Percentiles rank a stretch among this genome's conserved stretches.
These are phyloP conservation scores for Laetiporus sulphureus DNA, from an alignment of 1,284 basidiomycete genomes.

Conservation along the genomic window DNA sequence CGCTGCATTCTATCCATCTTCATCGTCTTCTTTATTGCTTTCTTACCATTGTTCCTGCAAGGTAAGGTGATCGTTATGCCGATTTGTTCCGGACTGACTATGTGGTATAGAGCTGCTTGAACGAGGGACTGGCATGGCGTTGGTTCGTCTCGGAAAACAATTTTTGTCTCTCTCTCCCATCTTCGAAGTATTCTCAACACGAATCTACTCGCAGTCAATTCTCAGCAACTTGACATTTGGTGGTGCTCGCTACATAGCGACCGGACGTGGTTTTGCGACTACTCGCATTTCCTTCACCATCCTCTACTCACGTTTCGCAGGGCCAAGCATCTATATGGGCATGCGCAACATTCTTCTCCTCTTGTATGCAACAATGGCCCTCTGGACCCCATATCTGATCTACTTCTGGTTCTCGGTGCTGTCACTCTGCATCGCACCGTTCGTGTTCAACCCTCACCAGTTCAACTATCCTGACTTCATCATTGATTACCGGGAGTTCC, in stretches of 20 bases:
- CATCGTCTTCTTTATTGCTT: constrained; percentile 95
- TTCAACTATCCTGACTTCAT: constrained; percentile 95
- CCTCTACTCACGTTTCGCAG: constrained; percentile 94
- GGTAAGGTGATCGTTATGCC: constrained; percentile 45
- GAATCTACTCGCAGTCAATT: constrained; percentile 95
- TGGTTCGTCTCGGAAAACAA: constrained; percentile 89
- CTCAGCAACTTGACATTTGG: constrained; percentile 93
- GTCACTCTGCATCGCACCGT: constrained; percentile 89
- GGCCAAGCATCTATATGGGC: constrained; percentile 97
- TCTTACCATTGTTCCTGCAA: constrained; percentile 92
- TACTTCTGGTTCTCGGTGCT: constrained; percentile 96
- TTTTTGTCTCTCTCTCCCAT: constrained; percentile 92
- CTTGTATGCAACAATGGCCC: constrained; percentile 82
- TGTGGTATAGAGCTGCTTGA: constrained; percentile 75
- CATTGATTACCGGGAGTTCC: constrained; percentile 95
- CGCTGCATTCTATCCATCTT: constrained; percentile 95
- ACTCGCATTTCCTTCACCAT: constrained; percentile 92
- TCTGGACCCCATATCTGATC: constrained; percentile 91
- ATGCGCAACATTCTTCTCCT: constrained; percentile 87
- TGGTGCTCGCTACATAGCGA: constrained; percentile 95
- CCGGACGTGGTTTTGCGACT: constrained; percentile 94
- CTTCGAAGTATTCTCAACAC: constrained; percentile 96
- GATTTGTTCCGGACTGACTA: constrained; percentile 2
- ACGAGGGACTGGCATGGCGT: constrained; percentile 88
- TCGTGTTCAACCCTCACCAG: constrained; percentile 97